phyloP scores from a whole-genome alignment of 1,284 basidiomycete genomes.

The Cryptococcus maquisensis region DNA sequence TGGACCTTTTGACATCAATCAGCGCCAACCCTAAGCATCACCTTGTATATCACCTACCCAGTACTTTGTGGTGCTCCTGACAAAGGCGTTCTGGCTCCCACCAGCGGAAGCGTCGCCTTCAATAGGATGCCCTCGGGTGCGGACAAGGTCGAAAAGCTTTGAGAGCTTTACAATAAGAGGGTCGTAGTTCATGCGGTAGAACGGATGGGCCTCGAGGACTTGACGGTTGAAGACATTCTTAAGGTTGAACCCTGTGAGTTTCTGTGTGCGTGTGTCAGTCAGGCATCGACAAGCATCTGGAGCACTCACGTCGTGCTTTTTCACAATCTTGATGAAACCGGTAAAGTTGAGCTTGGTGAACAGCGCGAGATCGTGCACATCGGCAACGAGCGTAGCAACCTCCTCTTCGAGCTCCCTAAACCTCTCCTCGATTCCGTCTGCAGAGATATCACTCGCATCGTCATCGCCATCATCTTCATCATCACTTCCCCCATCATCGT shows the following conservation, averaged over 20 bases:
- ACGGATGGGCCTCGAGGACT: constrained; percentile 90
- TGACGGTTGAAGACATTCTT: constrained; percentile 69
- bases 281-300: not conserved
- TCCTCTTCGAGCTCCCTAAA: constrained; percentile 91
- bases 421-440: constrained; percentile 77
- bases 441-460: constrained; percentile 53
- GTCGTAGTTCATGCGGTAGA: constrained; percentile 68
- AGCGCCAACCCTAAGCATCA: not conserved
- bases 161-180: constrained; percentile 95
- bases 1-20: constrained; percentile 59
- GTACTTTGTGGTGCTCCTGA: constrained; percentile 96
- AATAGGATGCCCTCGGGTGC: constrained; percentile 90
- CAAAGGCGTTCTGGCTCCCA: constrained; percentile 92
- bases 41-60: constrained; percentile 61
- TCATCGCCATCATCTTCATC: constrained; percentile 56
- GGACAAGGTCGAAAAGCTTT: constrained; percentile 89
- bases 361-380: constrained; percentile 94
- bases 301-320: constrained; percentile 70
- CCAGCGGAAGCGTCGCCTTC: constrained; percentile 91
- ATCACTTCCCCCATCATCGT: constrained; percentile 59
- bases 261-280: constrained; percentile 34
- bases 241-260: constrained; percentile 58
- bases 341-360: constrained; percentile 96
- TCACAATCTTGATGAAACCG: constrained; percentile 98
- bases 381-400: constrained; percentile 91